These are phyloP conservation scores for Coemansia sp. DNA, from an alignment of 192 early-diverging fungal species.

Conservation along the genomic window DNA sequence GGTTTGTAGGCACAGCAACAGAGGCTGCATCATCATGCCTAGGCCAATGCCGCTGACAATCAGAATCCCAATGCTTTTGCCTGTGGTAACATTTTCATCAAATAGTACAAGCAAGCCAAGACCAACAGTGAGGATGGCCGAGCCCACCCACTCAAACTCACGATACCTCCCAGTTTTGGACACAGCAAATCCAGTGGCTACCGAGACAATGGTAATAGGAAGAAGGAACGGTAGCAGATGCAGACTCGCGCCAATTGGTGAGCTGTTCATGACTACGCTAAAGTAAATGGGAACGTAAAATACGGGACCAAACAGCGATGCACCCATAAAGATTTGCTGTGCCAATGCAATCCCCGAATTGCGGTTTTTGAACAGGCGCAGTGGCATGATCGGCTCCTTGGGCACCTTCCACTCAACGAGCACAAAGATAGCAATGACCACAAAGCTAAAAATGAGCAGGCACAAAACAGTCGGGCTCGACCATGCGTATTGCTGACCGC, in stretches of 20 bases:
- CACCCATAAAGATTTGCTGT: conserved; percentile 28
- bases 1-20: conserved; percentile 66
- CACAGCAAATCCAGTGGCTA: conserved; percentile 64
- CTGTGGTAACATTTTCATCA: conserved; percentile 42
- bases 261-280: conserved; percentile 65
- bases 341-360: conserved; percentile 28
- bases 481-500: conserved; percentile 75
- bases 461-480: conserved; percentile 59
- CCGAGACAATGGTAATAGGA: conserved; percentile 61
- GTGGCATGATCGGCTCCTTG: conserved; percentile 64
- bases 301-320: conserved; percentile 56
- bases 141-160: conserved; percentile 63
- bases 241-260: conserved; percentile 70
- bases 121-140: conserved; percentile 60
- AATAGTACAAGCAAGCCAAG: conserved; percentile 60
- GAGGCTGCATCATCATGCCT: conserved; percentile 70
- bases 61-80: conserved; percentile 61
- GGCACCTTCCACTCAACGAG: conserved; percentile 57
- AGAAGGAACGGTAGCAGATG: conserved; percentile 75
- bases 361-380: conserved; percentile 58
- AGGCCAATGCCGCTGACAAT: conserved; percentile 69
- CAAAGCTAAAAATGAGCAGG: conserved; percentile 53
- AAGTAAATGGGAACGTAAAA: conserved; percentile 67
- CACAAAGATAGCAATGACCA: conserved; percentile 57
- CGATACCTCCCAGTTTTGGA: conserved; percentile 62